A percentile compares a stretch with the other conserved stretches of the same genome.
Conservation (phyloP, 345 rosid genomes). For the Eucalyptus camaldulensis region DNA sequence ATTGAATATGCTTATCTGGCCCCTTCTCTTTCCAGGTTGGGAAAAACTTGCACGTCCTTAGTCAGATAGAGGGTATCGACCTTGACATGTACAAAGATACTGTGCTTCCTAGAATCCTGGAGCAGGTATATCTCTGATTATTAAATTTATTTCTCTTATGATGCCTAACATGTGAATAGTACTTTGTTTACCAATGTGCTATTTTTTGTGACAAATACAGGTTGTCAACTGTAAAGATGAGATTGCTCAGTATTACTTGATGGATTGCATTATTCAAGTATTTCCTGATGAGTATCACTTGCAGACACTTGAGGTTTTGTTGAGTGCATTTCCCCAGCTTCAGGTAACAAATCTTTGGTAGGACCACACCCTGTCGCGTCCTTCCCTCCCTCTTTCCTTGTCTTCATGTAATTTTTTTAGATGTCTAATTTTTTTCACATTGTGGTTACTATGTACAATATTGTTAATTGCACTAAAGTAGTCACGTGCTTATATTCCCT, state of each 20-base stretch:
- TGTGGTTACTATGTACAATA: not conserved
- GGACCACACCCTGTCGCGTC: not conserved
- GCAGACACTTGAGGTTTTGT: conserved; percentile 89
- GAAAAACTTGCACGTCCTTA: conserved; percentile 94
- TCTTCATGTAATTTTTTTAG: not conserved
- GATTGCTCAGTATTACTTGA: conserved; percentile 81
- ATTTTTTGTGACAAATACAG: conserved; percentile 15
- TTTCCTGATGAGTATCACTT: conserved; percentile 99
- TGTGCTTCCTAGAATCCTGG: conserved; percentile 95
- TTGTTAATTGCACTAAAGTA: not conserved
- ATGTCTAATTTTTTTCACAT: not conserved
- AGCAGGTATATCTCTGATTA: conserved; percentile 45
- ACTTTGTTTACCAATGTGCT: not conserved
- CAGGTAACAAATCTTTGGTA: conserved; percentile 37
- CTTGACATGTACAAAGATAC: conserved; percentile 87
- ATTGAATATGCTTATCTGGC: conserved; percentile 11
- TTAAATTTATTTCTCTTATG: not conserved
- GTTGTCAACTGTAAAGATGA: conserved; percentile 98
- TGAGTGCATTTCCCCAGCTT: conserved; percentile 95
- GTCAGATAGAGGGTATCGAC: conserved; percentile 98
- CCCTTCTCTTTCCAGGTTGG: conserved; percentile 62
- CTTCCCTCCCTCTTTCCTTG: not conserved
- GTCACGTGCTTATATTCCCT: not conserved
- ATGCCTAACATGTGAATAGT: not conserved
- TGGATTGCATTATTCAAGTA: conserved; percentile 99